These are phyloP conservation scores for Xylariaceae sp. DNA, from an alignment of 2,329 filamentous ascomycete species.

Conservation along the genomic window DNA sequence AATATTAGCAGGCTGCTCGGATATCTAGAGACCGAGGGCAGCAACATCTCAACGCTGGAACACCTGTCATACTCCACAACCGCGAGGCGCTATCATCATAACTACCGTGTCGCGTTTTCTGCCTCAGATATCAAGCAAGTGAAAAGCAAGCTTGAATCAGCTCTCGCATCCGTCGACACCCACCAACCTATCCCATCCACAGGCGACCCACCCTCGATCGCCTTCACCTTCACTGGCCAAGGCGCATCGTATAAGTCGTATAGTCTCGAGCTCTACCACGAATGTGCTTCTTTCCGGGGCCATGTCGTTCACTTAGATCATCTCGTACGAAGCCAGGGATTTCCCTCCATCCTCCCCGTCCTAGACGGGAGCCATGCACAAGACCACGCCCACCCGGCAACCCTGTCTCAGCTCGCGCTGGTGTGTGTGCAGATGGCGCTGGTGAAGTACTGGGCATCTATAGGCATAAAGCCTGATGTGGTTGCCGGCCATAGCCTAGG, in stretches of 20 bases:
- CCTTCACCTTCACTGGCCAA: slow-evolving; percentile 36
- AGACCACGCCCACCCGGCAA: slow-evolving; percentile 47
- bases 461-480: slow-evolving; percentile 56
- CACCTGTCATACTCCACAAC: slow-evolving; percentile 69
- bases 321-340: slow-evolving; percentile 44
- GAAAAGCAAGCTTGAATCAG: slow-evolving; percentile 43
- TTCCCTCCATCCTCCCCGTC: slow-evolving; percentile 57
- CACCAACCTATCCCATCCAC: slow-evolving; percentile 18
- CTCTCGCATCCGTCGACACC: slow-evolving; percentile 13
- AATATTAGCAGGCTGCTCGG: slow-evolving; percentile 59
- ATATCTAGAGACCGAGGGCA: slow-evolving; percentile 51
- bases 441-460: slow-evolving; percentile 55
- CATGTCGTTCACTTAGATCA: slow-evolving; percentile 1
- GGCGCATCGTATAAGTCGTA: slow-evolving; percentile 3
- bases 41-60: slow-evolving; percentile 54
- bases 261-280: slow-evolving; percentile 6
- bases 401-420: slow-evolving; percentile 55
- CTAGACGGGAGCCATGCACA: slow-evolving; percentile 28
- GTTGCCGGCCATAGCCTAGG: slow-evolving; percentile 68
- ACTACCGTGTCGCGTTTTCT: slow-evolving; percentile 48
- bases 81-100: slow-evolving; percentile 64
- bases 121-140: slow-evolving; percentile 2
- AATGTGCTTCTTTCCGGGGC: slow-evolving; percentile 1
- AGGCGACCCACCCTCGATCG: slow-evolving; percentile 40
- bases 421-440: slow-evolving; percentile 59